Evolutionary conservation across 331 rosid species (phyloP).

Genomic region (Erythrophleum ivorense): DNA sequence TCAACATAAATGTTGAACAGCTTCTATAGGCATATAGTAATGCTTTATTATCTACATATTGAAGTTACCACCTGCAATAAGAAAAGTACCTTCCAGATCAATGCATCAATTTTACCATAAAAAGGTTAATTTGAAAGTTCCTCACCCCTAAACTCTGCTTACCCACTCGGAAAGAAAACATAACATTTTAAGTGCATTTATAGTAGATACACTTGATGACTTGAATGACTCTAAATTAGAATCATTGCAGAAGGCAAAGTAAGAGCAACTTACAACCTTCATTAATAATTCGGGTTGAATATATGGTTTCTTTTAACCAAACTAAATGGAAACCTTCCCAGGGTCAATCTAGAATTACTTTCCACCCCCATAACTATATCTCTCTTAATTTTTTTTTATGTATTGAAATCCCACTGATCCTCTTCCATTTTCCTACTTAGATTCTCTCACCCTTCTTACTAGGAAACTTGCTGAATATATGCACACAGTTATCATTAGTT

Average conservation of each 20-base stretch:
- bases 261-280: not conserved
- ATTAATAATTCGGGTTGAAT: not conserved
- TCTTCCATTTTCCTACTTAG: slow-evolving; percentile 5
- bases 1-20: slow-evolving; percentile 32
- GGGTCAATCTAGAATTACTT: not conserved
- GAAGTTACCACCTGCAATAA: too few species aligned
- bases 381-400: not conserved
- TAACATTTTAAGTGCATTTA: too few species aligned
- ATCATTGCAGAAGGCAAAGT: slow-evolving; percentile 1
- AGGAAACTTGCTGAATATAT: not conserved
- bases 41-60: too few species aligned
- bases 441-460: not conserved
- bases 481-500: not conserved
- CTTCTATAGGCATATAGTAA: not conserved
- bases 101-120: not conserved
- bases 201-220: too few species aligned
- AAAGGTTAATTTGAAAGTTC: slow-evolving; percentile 12
- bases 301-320: not conserved
- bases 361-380: not conserved
- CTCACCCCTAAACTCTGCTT: not conserved
- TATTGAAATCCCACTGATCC: not conserved
- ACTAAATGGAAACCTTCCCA: not conserved
- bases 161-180: too few species aligned
- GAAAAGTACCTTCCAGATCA: not conserved
- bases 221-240: too few species aligned